Evolutionary conservation across 805 yeast genomes (phyloP), one percentile per base, ranked within the genome.

Genomic region (Helenozyma baotianmanensis): DNA sequence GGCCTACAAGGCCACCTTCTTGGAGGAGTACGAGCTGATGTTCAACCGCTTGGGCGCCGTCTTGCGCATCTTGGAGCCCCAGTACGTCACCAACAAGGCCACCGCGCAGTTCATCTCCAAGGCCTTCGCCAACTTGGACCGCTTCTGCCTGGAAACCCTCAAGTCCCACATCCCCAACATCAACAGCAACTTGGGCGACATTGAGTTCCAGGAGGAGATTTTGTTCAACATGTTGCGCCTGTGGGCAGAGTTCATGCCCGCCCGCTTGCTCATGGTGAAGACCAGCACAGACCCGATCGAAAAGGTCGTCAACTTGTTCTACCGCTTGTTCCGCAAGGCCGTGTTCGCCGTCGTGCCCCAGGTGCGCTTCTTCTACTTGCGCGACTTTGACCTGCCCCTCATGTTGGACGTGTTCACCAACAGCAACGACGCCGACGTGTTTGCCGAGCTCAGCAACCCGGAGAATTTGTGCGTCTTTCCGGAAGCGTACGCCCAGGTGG

Each of bases 381-480:
- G 68, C 17, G 71, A 64, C 44, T 64, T 64, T 38, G 69, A 62
- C 38, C 48, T 57, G 32, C 69, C 71, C 2, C 50, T 64, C 32
- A 62, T 62, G 62, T 38, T 58, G 26, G 69, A 64, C 30, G 60
- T 63, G 4, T 58, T 53, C 31, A 46, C 40, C 9, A 35, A 35
- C 23, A 40, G 44, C 14, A 38, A 49, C 14, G 65, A 56, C 30
- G 35, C 35, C 7, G 54, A 53, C 14, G 50, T 61, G 5, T 53
- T 42, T 31, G 30, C 25, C 23, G 51, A 48, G 24, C 40, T 61
- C 21, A 54, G 48, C 16, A 27, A 26, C 13, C 53, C 54, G 3
- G 22, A 12, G 6, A 32, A 27, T 8, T 27, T 32, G 18, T 39
- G 47, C 15, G 23, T 51, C 7, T 37, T 47, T 5, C 32, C 32